phyloP scores from a whole-genome alignment of 163 green algal species.

The Scenedesmus sp. region DNA sequence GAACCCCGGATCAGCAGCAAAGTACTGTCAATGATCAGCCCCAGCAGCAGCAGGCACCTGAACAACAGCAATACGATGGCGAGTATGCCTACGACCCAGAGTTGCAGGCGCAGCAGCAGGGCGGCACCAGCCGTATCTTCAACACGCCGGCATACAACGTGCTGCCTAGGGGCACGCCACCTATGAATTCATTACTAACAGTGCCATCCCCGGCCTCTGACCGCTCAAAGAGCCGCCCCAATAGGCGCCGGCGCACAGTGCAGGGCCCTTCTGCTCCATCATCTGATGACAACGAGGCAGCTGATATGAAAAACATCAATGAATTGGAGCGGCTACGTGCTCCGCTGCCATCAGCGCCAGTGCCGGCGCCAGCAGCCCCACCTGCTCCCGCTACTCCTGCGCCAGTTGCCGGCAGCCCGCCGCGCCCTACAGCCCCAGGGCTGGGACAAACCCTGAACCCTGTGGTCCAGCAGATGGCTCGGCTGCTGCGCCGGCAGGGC shows the following conservation, averaged over 20 bases:
- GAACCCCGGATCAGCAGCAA: not conserved
- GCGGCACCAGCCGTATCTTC: not conserved
- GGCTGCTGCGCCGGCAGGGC: not conserved
- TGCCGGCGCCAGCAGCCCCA: not conserved
- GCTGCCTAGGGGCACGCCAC: too few relatives aligned
- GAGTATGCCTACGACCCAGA: not conserved
- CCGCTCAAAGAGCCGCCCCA: not conserved
- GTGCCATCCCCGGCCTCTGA: not conserved
- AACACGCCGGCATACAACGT: too few relatives aligned
- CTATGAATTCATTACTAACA: not conserved
- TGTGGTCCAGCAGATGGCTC: not conserved
- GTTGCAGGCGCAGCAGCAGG: not conserved
- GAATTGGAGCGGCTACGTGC: not conserved
- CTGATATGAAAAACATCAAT: not conserved
- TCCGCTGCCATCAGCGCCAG: too few relatives aligned
- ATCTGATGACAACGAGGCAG: not conserved
- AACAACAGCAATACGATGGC: not conserved
- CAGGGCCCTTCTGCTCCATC: not conserved
- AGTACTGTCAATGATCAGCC: not conserved
- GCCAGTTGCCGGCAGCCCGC: not conserved
- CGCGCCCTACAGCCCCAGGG: too few relatives aligned
- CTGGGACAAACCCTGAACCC: too few relatives aligned
- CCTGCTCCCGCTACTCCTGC: not conserved
- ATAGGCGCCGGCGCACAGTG: not conserved
- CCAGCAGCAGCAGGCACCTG: not conserved